A percentile compares a stretch with the other conserved stretches of the same genome.
Evolutionary conservation across 2,329 filamentous ascomycete genomes (phyloP).

Genomic region (Trichophyton equinum): DNA sequence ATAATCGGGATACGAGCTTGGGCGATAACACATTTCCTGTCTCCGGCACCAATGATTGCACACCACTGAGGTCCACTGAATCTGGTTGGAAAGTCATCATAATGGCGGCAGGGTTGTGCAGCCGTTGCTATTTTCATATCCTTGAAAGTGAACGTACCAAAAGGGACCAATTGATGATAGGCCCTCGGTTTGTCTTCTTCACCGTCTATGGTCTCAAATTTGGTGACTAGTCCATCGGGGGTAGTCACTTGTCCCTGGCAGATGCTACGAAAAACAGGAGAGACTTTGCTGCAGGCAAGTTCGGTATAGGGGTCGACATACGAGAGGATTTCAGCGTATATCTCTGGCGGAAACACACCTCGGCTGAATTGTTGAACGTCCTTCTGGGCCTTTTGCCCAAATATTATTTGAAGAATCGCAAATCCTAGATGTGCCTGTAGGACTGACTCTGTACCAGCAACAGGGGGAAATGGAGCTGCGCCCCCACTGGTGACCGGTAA

Average conservation of each 20-base stretch:
- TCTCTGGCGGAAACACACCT: not conserved
- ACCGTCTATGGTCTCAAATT: not conserved
- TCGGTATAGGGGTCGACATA: not conserved
- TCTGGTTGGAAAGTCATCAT: not conserved
- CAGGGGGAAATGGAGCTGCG: not conserved
- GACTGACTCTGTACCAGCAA: not conserved
- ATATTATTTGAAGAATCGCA: not conserved
- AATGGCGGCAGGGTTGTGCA: not conserved
- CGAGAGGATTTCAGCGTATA: not conserved
- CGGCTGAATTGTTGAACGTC: not conserved
- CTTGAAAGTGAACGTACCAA: not conserved
- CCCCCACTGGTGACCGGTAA: not conserved
- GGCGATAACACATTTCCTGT: not conserved
- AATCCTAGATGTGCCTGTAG: not conserved
- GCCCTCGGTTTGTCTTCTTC: no score
- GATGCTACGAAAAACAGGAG: not conserved
- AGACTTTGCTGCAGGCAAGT: not conserved
- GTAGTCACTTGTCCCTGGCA: not conserved
- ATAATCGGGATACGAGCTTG: not conserved
- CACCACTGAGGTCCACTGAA: not conserved
- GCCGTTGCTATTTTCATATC: not conserved
- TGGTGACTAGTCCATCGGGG: not conserved
- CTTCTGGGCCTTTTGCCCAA: not conserved
- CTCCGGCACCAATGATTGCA: not conserved
- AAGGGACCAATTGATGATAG: not conserved